Percentiles rank a stretch among this genome's conserved stretches.
Evolutionary conservation across 2,329 filamentous ascomycete species (phyloP).

Genomic region (Metarhizium sp.): DNA sequence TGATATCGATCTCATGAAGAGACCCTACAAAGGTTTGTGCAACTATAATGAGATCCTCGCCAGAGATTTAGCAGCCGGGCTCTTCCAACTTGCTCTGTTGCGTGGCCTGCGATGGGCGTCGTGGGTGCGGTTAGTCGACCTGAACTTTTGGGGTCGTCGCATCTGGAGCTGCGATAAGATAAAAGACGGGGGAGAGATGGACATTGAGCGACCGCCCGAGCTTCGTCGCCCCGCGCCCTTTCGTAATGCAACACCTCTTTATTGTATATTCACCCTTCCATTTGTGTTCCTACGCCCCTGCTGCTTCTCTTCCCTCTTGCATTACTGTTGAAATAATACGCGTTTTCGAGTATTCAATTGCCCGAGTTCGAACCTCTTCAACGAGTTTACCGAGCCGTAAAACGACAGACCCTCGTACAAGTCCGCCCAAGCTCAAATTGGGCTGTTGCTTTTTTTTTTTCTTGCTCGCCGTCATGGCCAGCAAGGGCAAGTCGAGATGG

Average conservation of each 20-base stretch:
- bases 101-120: no score
- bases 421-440: neutral
- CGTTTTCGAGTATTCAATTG: neutral
- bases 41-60: no score
- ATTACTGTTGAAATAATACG: neutral
- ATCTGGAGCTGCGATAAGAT: no score
- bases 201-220: no score
- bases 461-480: constrained; percentile 38
- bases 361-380: neutral
- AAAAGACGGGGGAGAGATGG: no score
- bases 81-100: neutral
- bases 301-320: neutral
- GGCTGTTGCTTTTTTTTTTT: neutral
- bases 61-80: no score
- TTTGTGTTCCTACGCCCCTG: neutral
- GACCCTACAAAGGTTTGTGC: neutral
- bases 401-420: neutral
- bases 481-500: constrained; percentile 70
- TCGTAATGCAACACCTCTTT: neutral
- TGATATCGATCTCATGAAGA: neutral
- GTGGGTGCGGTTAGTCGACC: no score
- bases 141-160: no score
- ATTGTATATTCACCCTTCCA: neutral
- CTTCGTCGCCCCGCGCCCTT: neutral
- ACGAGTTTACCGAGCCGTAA: neutral